Percentiles rank a stretch among this genome's conserved stretches.
phyloP scores from a whole-genome alignment of 1,284 basidiomycete species.

The Singerocomus inundabilis region DNA sequence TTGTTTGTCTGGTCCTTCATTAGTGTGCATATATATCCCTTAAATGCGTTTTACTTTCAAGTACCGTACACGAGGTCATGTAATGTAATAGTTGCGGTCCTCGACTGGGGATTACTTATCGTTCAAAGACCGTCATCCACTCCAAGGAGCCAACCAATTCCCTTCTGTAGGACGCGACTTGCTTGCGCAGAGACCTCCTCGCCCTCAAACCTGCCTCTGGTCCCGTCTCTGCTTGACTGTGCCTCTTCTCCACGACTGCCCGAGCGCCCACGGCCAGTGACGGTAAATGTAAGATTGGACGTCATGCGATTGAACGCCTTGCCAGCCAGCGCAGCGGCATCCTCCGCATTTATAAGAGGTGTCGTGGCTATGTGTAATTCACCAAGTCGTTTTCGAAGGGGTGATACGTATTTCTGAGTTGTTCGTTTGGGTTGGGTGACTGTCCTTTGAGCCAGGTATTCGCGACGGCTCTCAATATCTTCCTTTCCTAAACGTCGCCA shows the following conservation, averaged over 20 bases:
- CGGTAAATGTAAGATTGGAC: conserved; percentile 71
- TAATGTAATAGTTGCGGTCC: conserved; percentile 19
- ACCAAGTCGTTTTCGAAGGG: conserved; percentile 59
- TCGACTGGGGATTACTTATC: not conserved
- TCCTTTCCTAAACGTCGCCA: conserved; percentile 73
- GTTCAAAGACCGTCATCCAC: conserved; percentile 52
- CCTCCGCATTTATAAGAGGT: conserved; percentile 62
- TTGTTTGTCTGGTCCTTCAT: conserved; percentile 26
- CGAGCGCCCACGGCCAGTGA: conserved; percentile 48
- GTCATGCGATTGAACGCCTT: conserved; percentile 73
- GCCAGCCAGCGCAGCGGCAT: conserved; percentile 70
- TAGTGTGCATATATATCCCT: conserved; percentile 29
- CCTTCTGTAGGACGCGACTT: conserved; percentile 70
- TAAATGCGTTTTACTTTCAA: conserved; percentile 19
- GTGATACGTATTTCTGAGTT: conserved; percentile 37
- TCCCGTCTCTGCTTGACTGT: conserved; percentile 42
- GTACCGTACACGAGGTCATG: conserved; percentile 20
- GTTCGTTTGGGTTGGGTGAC: conserved; percentile 21
- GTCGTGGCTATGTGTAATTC: conserved; percentile 64
- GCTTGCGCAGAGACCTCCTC: conserved; percentile 72
- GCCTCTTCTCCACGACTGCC: conserved; percentile 43
- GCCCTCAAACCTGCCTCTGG: conserved; percentile 42
- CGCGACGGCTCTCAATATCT: conserved; percentile 51
- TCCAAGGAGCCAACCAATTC: conserved; percentile 86
- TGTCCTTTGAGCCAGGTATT: conserved; percentile 36